A percentile compares a stretch with the other conserved stretches of the same genome.
phyloP scores from a whole-genome alignment of 208 protist species.

The Hexamita inflata region DNA sequence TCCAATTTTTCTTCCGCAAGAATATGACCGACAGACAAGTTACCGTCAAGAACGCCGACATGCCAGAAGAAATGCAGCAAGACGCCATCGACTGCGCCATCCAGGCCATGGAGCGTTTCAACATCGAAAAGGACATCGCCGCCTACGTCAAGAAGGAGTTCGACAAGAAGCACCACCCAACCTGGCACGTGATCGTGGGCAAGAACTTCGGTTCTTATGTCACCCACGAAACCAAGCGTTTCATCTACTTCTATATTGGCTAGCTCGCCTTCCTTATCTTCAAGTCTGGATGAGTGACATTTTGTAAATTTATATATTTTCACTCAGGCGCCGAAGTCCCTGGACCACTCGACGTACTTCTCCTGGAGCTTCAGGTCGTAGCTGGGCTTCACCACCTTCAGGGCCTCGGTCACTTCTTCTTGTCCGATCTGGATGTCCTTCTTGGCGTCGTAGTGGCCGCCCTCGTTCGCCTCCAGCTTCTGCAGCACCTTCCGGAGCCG shows the following conservation, averaged over 20 bases:
- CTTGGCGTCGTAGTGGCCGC: too few species aligned
- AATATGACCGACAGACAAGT: constrained; percentile 42
- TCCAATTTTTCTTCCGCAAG: too few species aligned
- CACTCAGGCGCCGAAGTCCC: too few species aligned
- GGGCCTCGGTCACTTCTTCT: too few species aligned
- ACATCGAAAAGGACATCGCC: constrained; percentile 98
- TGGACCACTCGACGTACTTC: too few species aligned
- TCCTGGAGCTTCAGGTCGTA: too few species aligned
- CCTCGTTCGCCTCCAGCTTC: too few species aligned
- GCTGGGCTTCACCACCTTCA: too few species aligned
- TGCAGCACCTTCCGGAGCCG: constrained; percentile 76
- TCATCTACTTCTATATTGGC: constrained; percentile 98
- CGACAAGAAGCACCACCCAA: constrained; percentile 95
- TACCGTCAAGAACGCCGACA: constrained; percentile 62
- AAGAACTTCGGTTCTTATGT: constrained; percentile 99
- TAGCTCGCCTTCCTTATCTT: constrained; percentile 96
- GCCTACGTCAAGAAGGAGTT: constrained; percentile 97
- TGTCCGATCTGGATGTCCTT: too few species aligned
- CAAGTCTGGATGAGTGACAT: constrained; percentile 75
- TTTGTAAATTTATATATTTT: too few species aligned
- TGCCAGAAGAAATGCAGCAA: constrained; percentile 68
- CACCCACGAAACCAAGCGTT: constrained; percentile 95
- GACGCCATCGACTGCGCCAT: constrained; percentile 89
- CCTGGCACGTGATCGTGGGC: constrained; percentile 99
- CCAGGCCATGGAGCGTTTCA: constrained; percentile 92